phyloP scores from a whole-genome alignment of 2,329 filamentous ascomycete species.

The Scedosporium boydii region DNA sequence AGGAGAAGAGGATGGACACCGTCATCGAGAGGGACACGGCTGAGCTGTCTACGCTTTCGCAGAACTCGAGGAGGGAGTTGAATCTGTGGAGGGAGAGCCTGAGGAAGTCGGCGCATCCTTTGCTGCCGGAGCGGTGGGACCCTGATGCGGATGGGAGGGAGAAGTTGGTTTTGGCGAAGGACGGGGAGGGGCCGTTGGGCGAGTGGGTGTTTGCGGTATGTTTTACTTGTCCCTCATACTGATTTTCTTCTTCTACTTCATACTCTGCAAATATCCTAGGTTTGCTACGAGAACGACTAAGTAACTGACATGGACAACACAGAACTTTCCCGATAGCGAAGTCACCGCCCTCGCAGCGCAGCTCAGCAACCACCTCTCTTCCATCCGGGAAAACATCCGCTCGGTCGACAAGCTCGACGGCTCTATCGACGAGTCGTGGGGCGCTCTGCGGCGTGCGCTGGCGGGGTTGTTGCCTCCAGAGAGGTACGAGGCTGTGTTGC shows the following conservation, averaged over 20 bases:
- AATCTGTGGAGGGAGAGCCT: conserved; percentile 38
- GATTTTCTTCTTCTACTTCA: background rate
- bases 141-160: conserved; percentile 1
- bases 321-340: conserved; percentile 33
- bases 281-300: conserved; percentile 1
- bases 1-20: conserved; percentile 46
- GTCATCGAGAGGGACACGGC: conserved; percentile 41
- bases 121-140: conserved; percentile 5
- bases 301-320: conserved; percentile 4
- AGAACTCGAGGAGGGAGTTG: conserved; percentile 46
- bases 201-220: conserved; percentile 21
- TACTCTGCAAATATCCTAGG: background rate
- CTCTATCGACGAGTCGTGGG: conserved; percentile 36
- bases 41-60: conserved; percentile 43
- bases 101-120: conserved; percentile 29
- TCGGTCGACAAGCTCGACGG: conserved; percentile 44
- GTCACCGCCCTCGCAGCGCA: conserved; percentile 28
- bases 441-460: conserved; percentile 39
- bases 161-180: conserved; percentile 34
- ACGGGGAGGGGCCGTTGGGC: conserved; percentile 9
- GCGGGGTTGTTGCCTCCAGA: conserved; percentile 32
- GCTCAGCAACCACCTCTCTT: conserved; percentile 46
- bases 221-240: background rate
- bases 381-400: conserved; percentile 41
- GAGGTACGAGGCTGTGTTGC: conserved; percentile 37